Base-by-base conservation (phyloP, 1,139 yeast genomes). In the Scheffersomyces parashehatae region DNA sequence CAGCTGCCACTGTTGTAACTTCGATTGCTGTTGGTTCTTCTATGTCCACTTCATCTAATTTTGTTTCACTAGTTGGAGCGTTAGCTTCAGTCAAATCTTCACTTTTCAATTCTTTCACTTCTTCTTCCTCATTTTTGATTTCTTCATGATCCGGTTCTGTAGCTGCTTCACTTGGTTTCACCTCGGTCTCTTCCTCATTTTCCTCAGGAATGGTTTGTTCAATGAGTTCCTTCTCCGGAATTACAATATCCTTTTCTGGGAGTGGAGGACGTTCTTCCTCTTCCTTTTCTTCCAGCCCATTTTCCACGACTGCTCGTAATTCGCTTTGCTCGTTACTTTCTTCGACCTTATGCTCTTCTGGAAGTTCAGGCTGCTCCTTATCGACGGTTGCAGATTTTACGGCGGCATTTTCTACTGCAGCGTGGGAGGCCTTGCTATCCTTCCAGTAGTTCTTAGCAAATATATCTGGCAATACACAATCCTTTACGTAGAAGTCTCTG, bases 401-500 rank as follows among this genome's bases (percentile, higher is more conserved):
- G 8, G 26, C 26, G 8, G 26, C 26, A 6, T 15, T 28, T 12
- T 11, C 37, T 14, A 5, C 34, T 5, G 37, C 36, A 11, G 36
- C 38, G 20, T 29, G 36, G 14, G 44, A 11, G 29, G 16, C 28
- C 16, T 48, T 15, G 9, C 13, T 24, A 15, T 36, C 58, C 37
- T 54, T 50, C 79, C 79, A 74, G 55, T 69, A 74, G 51, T 74
- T 67, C 56, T 65, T 68, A 8, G 77, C 73, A 43, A 72, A 63
- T 12, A 74, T 69, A 49, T 73, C 79, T 3, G 79, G 79, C 50
- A 74, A 71, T 3, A 70, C 75, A 54, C 79, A 73, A 47, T 73
- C 79, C 50, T 71, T 74, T 29, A 86, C 71, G 55, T 87, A 87
- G 55, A 85, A 88, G 50, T 89, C 90, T 55, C 96, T 78, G 11